Base-by-base conservation (phyloP, 176 grass and related monocot species). In the Oryza glumipatula region DNA sequence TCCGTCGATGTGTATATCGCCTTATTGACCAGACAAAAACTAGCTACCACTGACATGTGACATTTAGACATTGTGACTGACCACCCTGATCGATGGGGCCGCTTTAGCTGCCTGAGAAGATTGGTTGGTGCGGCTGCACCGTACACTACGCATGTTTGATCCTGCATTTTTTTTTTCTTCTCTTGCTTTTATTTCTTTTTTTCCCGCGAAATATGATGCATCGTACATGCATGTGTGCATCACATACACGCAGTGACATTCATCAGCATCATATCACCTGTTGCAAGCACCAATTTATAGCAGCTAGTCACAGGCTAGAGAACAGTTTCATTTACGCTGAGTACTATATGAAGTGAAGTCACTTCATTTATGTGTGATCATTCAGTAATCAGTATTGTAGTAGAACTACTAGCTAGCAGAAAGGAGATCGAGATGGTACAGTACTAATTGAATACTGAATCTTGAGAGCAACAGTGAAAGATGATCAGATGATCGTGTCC, bases 81-180 rank as follows among this genome's bases (percentile, higher is more conserved):
- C 47, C 71, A 6, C 47, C 5, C 36, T 11, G 46, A 46, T 63
- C 58, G 58, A 63, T 23, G 58, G 8, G 21, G n/a, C 58, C 58
- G n/a, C 30, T 58, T 75, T 81, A 51, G 76, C 76, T 84, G 81
- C 32, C 23, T 65, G 45, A 72, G 76, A 84, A 91, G 85, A 71
- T 87, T 87, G 76, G 89, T 84, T 80, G 89, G 85, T 91, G 76
- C 13, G 12, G 60, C 33, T 78, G 81, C 76, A 21, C 61, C 35
- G 52, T n/a, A 60, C 87, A 86, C 69, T 63, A 63, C 58, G 58
- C 58, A 63, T n/a, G 17, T 9, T 63, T n/a, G 8, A 23, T 63
- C 58, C 58, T 63, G 21, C 52, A 21, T 56, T 58, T 63, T 23
- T 60, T 21, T 60, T 60, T 36, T 5, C 35, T 36, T 22, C 7